Base-by-base conservation (phyloP, 306 rosid genomes). In the Dryas drummondii region DNA sequence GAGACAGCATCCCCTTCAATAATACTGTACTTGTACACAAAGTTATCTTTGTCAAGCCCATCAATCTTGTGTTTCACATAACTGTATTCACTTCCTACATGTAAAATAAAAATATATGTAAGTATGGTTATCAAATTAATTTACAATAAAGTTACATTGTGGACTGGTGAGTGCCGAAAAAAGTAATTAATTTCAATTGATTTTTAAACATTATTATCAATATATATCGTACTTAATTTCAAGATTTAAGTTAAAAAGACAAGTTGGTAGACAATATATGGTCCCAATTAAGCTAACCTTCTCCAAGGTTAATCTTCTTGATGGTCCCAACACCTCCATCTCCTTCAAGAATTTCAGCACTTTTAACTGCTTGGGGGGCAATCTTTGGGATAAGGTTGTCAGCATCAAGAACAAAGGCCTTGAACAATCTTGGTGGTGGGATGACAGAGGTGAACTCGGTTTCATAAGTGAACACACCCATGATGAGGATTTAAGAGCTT, bases 281-380 rank as follows among this genome's bases (percentile, higher is more conserved):
- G 0, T 32, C 4, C 7, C 11, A 22, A 56, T 8, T 32, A 32
- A 32, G 46, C 9, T 14, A 22, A 82, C 86, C 85, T 22, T 60
- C 68, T 15, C 37, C 66, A 41, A 73, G 47, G 70, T 72, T 51
- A 51, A 83, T 67, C 60, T 79, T 70, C 61, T 71, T 79, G 70
- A 87, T 74, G 71, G 88, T 59, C 73, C 90, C 90, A 4, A 87
- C 84, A 0, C 86, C 90, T 16, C 90, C 90, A 71, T 84, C 48
- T 61, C 88, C 88, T 57, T 77, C 76, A 5, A 87, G 0, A 59
- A 53, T 67, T 65, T 87, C 86, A 0, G n/a, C 56, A 37, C 45
- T 66, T 57, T 68, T 2, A 3, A 76, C 32, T 60, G 81, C 68
- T 5, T 65, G 46, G 2, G 84, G 74, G 3, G 70, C 66, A 64